phyloP scores from a whole-genome alignment of 345 rosid genomes.

The Eucalyptus sp. region DNA sequence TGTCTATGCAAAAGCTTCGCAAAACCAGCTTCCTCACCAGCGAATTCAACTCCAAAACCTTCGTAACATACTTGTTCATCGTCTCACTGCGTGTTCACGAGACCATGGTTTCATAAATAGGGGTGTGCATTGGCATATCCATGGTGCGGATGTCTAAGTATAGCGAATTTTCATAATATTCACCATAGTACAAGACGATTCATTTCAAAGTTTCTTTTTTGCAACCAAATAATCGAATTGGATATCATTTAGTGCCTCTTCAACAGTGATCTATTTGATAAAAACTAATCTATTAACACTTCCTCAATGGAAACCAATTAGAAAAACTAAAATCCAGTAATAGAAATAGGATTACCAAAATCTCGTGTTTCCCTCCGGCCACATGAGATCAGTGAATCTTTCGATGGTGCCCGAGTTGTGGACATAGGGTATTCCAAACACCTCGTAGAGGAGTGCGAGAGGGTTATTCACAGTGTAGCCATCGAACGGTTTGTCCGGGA shows the following conservation, averaged over 20 bases:
- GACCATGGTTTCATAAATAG: background rate
- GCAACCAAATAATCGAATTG: background rate
- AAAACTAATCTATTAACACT: background rate
- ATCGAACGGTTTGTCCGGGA: background rate
- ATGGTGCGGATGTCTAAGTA: too few species aligned
- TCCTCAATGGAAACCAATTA: background rate
- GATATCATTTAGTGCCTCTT: background rate
- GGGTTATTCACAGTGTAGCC: accelerated
- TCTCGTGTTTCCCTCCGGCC: background rate
- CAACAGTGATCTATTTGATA: background rate
- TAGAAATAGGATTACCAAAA: background rate
- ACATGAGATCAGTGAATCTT: background rate
- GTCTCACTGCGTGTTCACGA: background rate
- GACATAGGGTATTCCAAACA: background rate
- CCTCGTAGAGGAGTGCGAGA: background rate
- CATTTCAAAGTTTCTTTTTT: background rate
- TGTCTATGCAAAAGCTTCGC: background rate
- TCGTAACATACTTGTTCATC: background rate
- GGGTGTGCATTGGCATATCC: background rate
- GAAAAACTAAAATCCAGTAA: background rate
- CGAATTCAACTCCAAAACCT: background rate
- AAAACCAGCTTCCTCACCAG: background rate
- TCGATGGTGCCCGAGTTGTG: background rate
- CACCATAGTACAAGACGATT: background rate
- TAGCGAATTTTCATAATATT: too few species aligned